phyloP scores from a whole-genome alignment of 2,329 filamentous ascomycete species.

The Leptographium lundbergii region DNA sequence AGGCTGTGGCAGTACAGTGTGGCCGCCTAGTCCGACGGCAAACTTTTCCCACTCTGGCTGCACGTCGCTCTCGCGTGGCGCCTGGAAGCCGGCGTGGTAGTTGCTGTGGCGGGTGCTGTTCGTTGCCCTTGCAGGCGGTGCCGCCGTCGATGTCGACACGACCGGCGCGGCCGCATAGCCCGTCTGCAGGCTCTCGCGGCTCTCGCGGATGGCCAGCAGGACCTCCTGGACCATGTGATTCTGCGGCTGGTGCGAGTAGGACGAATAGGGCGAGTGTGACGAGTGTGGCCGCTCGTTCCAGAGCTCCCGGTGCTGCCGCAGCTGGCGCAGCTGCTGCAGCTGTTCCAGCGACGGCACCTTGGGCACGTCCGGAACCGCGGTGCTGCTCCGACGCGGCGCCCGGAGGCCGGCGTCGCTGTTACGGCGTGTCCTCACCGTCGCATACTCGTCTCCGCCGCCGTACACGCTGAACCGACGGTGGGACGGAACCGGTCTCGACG shows the following conservation, averaged over 20 bases:
- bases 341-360: not conserved
- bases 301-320: not conserved
- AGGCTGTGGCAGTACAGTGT: constrained; percentile 17
- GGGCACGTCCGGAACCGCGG: not conserved
- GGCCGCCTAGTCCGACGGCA: constrained; percentile 28
- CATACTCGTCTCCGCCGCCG: constrained; percentile 8
- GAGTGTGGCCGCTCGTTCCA: not conserved
- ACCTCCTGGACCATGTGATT: constrained; percentile 8
- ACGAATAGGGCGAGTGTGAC: not conserved
- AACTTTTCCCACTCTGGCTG: constrained; percentile 33
- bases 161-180: not conserved
- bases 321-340: not conserved
- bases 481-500: not conserved
- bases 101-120: constrained; percentile 6
- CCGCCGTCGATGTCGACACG: not conserved
- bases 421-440: no score
- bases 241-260: not conserved
- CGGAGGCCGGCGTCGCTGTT: not conserved
- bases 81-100: not conserved
- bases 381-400: not conserved
- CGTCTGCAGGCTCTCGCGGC: not conserved
- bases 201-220: constrained; percentile 2
- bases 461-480: constrained; percentile 11
- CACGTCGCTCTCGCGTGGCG: constrained; percentile 12
- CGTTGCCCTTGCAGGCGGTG: not conserved